Evolutionary conservation across 2,329 filamentous ascomycete species (phyloP).

Genomic region (Cercospora sp.): DNA sequence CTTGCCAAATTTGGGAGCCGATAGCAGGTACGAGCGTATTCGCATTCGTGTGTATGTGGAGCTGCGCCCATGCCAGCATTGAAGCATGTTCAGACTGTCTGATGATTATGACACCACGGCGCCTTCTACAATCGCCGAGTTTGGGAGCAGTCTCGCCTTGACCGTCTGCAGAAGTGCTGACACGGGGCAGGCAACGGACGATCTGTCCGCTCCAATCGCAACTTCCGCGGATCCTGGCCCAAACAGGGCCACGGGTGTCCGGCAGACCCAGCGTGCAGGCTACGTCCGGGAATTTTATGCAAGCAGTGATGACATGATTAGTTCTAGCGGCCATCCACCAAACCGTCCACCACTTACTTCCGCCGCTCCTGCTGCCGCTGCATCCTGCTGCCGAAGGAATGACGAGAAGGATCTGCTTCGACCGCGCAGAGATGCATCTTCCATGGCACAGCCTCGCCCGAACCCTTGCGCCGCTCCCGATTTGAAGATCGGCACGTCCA

Average conservation of each 20-base stretch:
- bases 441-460: constrained; percentile 1
- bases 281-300: background rate
- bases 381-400: background rate
- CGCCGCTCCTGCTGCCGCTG: background rate
- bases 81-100: background rate
- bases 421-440: background rate
- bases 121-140: background rate
- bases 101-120: background rate
- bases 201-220: constrained; percentile 2
- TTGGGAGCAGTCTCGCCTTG: background rate
- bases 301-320: constrained; percentile 5
- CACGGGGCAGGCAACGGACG: background rate
- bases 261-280: background rate
- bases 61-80: background rate
- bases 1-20: background rate
- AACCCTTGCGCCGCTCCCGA: background rate
- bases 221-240: background rate
- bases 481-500: background rate
- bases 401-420: background rate
- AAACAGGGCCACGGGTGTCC: background rate
- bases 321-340: background rate
- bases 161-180: background rate
- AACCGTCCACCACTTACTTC: background rate
- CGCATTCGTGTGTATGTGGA: background rate
- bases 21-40: background rate